Base-by-base conservation (phyloP, 2,329 filamentous ascomycete genomes). In the Diplocarpon rosae region DNA sequence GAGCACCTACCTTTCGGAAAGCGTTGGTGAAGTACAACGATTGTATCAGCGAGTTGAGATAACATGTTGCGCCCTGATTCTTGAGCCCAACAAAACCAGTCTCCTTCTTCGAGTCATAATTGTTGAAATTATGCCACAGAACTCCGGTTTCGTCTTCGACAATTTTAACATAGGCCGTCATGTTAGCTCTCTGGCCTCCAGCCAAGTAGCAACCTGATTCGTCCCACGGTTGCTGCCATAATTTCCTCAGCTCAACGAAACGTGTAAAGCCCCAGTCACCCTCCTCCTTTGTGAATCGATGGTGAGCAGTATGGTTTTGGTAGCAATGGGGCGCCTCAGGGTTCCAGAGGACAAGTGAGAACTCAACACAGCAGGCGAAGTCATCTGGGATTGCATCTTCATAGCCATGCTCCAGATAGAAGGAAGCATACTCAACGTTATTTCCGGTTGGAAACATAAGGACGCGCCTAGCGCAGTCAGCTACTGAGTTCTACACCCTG, bases 251-350 rank as follows among this genome's bases (percentile, higher is more conserved):
- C 63, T 96, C 92, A 11, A 88, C 80, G 61, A 96, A 98, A 45
- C 90, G 73, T n/a, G 92, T 98, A 63, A 98, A 98, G 1, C 92
- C 92, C 92, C 92, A 98, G 59, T 98, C 92, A 17, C 87, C 88
- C 65, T 98, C 92, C 35, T 96, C 92, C 52, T 85, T 85, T 3
- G 88, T 96, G 65, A 96, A 98, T 47, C 92, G 83, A 62, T 98
- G 92, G 56, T 89, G 87, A n/a, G 92, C 92, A 35, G 71, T 75
- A 69, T 87, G 80, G 57, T 95, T 84, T 32, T 75, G 65, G 63
- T 83, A 87, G 56, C 95, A 75, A 51, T 79, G 80, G n/a, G 92
- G 90, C 57, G 95, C 87, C 60, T 90, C 86, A 37, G 83, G 82
- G 64, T 96, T 98, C 82, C 86, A 95, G 43, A 98, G 71, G 4